Evolutionary conservation across 805 yeast species (phyloP), one percentile per base, ranked within the genome.

Genomic region (Candida nemodendra): DNA sequence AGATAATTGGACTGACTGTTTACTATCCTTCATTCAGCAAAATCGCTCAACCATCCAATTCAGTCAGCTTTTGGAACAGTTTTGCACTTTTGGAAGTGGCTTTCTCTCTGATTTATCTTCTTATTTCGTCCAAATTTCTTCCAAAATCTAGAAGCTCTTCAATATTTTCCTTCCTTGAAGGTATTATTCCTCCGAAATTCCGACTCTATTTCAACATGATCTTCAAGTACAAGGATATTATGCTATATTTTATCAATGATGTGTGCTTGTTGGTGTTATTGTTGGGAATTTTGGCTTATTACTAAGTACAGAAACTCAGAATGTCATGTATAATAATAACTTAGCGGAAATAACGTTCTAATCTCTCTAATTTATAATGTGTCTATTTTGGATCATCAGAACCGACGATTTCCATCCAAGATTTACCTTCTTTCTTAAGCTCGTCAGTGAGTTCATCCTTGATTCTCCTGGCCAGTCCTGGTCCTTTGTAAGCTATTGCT

Each of bases 401-500:
- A 18, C 91, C 91, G 27, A 86, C 69, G 34, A 88, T 80, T 58
- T 87, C 78, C 61, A 71, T 68, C 98, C 98, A 91, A 3, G 88
- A 81, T 62, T 80, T 81, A 6, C 88, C 91, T 55, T 82, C 90
- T 50, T 73, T 78, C 36, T 66, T 65, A 54, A 91, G 70, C 58
- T 83, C 81, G 7, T 58, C 58, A 13, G 75, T 68, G 32, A 83
- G 65, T 51, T 79, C 86, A 42, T 73, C 73, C 44, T 79, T 78
- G 44, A 84, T 68, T 51, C 72, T 70, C 36, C 74, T 66, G 8
- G 82, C 84, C 36, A 86, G 67, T 2, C 95, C 95, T 1, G 97
- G 96, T 1, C 98, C 98, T 56, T 79, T 79, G 69, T 87, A 91
- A 0, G 95, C 96, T 61, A 86, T 86, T 2, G 95, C 79, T 3